phyloP scores from a whole-genome alignment of 352 stramenopile species.

The Globisporangium megalacanthum region DNA sequence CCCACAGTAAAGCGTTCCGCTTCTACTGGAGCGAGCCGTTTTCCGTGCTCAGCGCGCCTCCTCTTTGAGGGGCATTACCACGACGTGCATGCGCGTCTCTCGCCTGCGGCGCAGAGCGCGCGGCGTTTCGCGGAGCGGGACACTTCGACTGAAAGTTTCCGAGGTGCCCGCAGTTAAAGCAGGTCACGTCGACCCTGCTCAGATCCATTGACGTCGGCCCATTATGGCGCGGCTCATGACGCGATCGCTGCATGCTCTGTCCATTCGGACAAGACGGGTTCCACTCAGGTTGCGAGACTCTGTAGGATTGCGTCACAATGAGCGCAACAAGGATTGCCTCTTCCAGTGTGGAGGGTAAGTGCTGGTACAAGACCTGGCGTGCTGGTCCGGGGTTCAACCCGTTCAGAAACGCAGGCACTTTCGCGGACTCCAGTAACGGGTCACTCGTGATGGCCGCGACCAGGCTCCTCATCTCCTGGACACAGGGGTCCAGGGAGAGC shows the following conservation, averaged over 20 bases:
- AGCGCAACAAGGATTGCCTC: slow-evolving; percentile 2
- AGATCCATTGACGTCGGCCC: no score
- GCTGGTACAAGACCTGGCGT: neutral
- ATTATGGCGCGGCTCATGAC: no score
- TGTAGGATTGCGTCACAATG: slow-evolving; percentile 1
- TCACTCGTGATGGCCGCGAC: slow-evolving; percentile 2
- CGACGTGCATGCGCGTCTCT: no score
- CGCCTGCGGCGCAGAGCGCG: no score
- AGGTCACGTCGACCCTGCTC: no score
- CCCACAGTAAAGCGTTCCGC: neutral
- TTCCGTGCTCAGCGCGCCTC: neutral
- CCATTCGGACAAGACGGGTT: neutral
- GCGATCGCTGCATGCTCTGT: neutral
- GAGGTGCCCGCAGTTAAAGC: no score
- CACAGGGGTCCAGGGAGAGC: neutral
- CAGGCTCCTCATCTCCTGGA: neutral
- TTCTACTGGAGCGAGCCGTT: neutral
- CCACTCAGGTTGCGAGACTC: neutral
- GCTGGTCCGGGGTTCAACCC: neutral
- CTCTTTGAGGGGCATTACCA: no score
- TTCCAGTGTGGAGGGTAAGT: neutral
- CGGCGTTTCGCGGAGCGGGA: no score
- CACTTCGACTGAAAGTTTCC: no score
- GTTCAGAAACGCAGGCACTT: slow-evolving; percentile 5
- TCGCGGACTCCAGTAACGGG: slow-evolving; percentile 3